phyloP scores from a whole-genome alignment of 2,329 filamentous ascomycete species.

The Pseudogymnoascus sp. region DNA sequence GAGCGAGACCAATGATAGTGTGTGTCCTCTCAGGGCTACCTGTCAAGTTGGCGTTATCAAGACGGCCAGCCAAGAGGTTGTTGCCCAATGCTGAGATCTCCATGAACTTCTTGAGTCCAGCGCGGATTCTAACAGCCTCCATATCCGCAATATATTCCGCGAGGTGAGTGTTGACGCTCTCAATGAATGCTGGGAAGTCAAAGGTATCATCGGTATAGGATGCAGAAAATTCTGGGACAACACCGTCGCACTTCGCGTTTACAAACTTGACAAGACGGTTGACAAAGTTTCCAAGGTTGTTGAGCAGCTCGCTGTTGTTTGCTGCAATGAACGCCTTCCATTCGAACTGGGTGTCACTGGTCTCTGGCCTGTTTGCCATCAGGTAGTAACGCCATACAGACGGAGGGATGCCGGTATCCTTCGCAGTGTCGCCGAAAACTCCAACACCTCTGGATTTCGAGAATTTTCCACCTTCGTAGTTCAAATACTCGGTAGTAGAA shows the following conservation, averaged over 20 bases:
- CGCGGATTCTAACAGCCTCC: conserved; percentile 63
- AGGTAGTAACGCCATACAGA: conserved; percentile 95
- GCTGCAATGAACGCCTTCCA: conserved; percentile 75
- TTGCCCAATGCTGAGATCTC: conserved; percentile 57
- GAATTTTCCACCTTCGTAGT: conserved; percentile 86
- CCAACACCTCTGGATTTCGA: conserved; percentile 84
- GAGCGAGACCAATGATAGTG: conserved; percentile 58
- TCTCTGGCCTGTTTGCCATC: conserved; percentile 75
- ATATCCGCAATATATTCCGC: conserved; percentile 58
- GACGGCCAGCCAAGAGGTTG: conserved; percentile 44
- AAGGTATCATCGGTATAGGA: conserved; percentile 48
- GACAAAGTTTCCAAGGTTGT: conserved; percentile 65
- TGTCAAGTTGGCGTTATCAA: conserved; percentile 34
- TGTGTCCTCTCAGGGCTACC: conserved; percentile 31
- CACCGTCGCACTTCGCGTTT: conserved; percentile 64
- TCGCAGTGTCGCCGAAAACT: conserved; percentile 84
- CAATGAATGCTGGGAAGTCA: conserved; percentile 35
- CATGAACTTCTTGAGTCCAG: conserved; percentile 57
- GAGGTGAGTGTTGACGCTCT: conserved; percentile 58
- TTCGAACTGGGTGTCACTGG: conserved; percentile 80
- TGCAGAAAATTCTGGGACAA: conserved; percentile 54
- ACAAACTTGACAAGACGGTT: conserved; percentile 69
- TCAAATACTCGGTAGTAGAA: conserved; percentile 82
- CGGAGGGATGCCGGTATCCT: conserved; percentile 73
- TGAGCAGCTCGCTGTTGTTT: conserved; percentile 84